These are phyloP conservation scores for Spizellomyces punctatus DNA, from an alignment of 192 early-diverging fungal species.

Conservation along the genomic window DNA sequence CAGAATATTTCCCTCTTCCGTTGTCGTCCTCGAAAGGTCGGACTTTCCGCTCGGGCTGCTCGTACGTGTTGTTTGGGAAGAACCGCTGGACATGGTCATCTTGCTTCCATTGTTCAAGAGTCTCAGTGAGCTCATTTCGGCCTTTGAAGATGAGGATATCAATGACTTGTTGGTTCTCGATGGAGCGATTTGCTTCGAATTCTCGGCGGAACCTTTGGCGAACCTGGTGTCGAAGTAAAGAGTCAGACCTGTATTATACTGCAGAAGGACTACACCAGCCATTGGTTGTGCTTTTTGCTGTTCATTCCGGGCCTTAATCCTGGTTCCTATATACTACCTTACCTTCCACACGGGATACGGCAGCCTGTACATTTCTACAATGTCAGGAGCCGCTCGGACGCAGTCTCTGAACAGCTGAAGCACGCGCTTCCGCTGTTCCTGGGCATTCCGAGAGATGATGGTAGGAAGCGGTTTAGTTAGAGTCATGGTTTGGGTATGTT, in stretches of 20 bases:
- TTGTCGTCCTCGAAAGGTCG: constrained; percentile 71
- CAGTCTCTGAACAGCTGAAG: constrained; percentile 26
- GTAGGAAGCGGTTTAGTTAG: constrained; percentile 15
- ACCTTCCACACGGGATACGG: constrained; percentile 27
- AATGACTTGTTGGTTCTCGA: constrained; percentile 72
- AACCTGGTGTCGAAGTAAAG: constrained; percentile 67
- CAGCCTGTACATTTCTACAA: constrained; percentile 42
- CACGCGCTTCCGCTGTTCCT: constrained; percentile 30
- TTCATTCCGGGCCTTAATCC: not conserved
- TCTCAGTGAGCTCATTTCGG: constrained; percentile 84
- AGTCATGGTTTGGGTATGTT: not conserved
- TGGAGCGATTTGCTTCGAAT: constrained; percentile 83
- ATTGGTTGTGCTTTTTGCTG: no score
- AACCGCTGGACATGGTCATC: constrained; percentile 84
- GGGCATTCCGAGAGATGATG: constrained; percentile 20
- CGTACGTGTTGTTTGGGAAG: constrained; percentile 72
- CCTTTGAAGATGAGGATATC: constrained; percentile 90
- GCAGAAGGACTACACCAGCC: not conserved
- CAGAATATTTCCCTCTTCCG: constrained; percentile 26
- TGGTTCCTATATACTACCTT: not conserved
- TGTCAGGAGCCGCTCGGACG: constrained; percentile 36
- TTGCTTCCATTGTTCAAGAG: constrained; percentile 92
- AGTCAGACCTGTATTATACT: constrained; percentile 3
- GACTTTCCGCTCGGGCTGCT: constrained; percentile 66
- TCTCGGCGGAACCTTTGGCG: constrained; percentile 85